These are phyloP conservation scores for Ramularia endophylla DNA, from an alignment of 2,329 filamentous ascomycete species.

Conservation along the genomic window DNA sequence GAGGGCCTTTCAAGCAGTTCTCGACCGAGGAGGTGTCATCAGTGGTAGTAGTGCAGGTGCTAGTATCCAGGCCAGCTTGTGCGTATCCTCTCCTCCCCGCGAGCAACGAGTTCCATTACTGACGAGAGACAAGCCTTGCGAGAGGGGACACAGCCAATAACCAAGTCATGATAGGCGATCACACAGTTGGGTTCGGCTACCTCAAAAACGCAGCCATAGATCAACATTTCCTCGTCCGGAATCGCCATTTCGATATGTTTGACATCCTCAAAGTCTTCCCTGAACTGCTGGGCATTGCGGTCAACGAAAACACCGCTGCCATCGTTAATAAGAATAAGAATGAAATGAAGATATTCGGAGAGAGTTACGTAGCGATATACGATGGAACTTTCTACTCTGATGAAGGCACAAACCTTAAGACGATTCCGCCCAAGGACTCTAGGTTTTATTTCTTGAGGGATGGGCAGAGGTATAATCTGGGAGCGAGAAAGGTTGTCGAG, in stretches of 20 bases:
- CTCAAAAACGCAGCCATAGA: slow-evolving; percentile 18
- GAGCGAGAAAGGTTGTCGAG: slow-evolving; percentile 12
- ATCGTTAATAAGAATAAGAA: slow-evolving; percentile 17
- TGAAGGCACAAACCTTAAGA: slow-evolving; percentile 17
- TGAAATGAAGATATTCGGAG: slow-evolving; percentile 16
- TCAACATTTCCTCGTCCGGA: slow-evolving; percentile 20
- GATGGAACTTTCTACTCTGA: slow-evolving; percentile 18
- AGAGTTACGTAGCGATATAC: slow-evolving; percentile 17
- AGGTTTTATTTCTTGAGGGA: slow-evolving; percentile 19
- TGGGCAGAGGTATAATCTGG: slow-evolving; percentile 18
- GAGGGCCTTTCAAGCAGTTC: slow-evolving; percentile 15
- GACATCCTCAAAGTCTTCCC: slow-evolving; percentile 15
- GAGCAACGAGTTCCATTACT: too few species aligned
- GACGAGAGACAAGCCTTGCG: slow-evolving; percentile 11
- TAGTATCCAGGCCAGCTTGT: slow-evolving; percentile 17
- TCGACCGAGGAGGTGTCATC: slow-evolving; percentile 20
- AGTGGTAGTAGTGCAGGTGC: slow-evolving; percentile 18
- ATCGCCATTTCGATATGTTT: slow-evolving; percentile 19
- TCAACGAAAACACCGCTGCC: slow-evolving; percentile 19
- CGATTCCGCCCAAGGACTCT: slow-evolving; percentile 9
- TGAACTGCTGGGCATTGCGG: slow-evolving; percentile 16
- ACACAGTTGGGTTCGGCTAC: slow-evolving; percentile 20
- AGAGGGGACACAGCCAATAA: slow-evolving; percentile 19
- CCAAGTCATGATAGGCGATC: slow-evolving; percentile 20
- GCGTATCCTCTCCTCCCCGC: too few species aligned